Base-by-base conservation (phyloP, 345 rosid species). In the Gossypium rotundifolium region DNA sequence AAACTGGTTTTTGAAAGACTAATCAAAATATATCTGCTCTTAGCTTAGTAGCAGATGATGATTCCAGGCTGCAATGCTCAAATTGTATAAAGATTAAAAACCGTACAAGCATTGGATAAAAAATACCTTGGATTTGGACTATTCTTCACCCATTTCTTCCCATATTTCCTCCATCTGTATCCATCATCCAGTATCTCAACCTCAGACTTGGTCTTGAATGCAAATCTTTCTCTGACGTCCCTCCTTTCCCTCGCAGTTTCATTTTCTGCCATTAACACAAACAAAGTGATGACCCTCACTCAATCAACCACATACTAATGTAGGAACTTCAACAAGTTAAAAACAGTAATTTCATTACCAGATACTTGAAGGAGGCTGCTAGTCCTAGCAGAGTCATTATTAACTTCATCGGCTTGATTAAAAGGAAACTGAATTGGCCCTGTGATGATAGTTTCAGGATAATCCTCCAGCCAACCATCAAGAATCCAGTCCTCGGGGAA, bases 111-210 rank as follows among this genome's bases (percentile, higher is more conserved):
- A 48, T 44, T 52, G 46, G 23, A 8, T 16, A 40, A 57, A 40
- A 57, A 20, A 20, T 82, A 94, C 98, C 99, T 95, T 9, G 98
- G 99, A 67, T 95, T 83, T 3, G 97, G 91, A 78, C 93, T 93
- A 84, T 91, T 87, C 81, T 93, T 95, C 45, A 95, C 98, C 96
- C 88, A 90, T 83, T 95, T 95, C 90, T 93, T 95, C 40, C 99
- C 99, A 70, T 95, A 95, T 76, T 95, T 95, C 78, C 98, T 88
- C 99, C 99, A 95, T 80, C 78, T 95, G 86, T 71, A 95, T 1
- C 99, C 99, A 42, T 95, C 99, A 66, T 90, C 93, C 22, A 95
- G 83, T 74, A 91, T 84, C 77, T 95, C 99, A 11, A 93, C 82
- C 14, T 88, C 96, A 0, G 99, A 90, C 76, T 78, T 78, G 18